Evolutionary conservation across 2,329 filamentous ascomycete genomes (phyloP).

Genomic region (Pyrenophora seminiperda): DNA sequence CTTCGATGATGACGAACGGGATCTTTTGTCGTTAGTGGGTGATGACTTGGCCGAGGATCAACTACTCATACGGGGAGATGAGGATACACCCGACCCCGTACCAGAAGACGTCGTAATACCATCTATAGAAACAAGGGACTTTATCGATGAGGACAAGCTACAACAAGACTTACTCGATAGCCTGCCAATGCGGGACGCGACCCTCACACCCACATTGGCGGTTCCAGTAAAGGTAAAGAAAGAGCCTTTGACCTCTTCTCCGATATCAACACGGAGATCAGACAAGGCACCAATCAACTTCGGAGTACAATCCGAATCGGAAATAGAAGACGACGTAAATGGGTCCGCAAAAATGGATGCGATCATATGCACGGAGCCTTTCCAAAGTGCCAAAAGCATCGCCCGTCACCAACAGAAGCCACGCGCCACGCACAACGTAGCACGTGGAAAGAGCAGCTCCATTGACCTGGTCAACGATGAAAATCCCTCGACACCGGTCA

Average conservation of each 20-base stretch:
- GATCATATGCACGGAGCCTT: constrained; percentile 10
- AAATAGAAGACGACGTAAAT: background rate
- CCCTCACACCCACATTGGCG: constrained; percentile 3
- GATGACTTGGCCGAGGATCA: constrained; percentile 16
- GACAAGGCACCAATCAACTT: background rate
- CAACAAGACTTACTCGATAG: constrained; percentile 18
- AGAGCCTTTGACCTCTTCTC: constrained; percentile 4
- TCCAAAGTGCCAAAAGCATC: constrained; percentile 8
- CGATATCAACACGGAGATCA: background rate
- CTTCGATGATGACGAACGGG: constrained; percentile 36
- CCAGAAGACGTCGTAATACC: constrained; percentile 29
- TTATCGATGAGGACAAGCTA: constrained; percentile 22
- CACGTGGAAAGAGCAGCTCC: background rate
- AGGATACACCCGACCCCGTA: constrained; percentile 4
- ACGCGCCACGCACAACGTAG: background rate
- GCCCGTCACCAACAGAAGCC: constrained; percentile 3
- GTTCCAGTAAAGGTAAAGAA: constrained; percentile 11
- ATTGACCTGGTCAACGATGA: constrained; percentile 7
- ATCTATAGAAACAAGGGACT: constrained; percentile 28
- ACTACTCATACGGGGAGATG: background rate
- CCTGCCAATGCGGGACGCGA: constrained; percentile 1
- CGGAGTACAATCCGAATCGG: constrained; percentile 4
- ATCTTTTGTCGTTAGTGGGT: constrained; percentile 33
- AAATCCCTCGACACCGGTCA: constrained; percentile 6
- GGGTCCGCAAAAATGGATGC: background rate